phyloP scores from a whole-genome alignment of 163 green algal species.

The Coccomyxa subellipsoidea region DNA sequence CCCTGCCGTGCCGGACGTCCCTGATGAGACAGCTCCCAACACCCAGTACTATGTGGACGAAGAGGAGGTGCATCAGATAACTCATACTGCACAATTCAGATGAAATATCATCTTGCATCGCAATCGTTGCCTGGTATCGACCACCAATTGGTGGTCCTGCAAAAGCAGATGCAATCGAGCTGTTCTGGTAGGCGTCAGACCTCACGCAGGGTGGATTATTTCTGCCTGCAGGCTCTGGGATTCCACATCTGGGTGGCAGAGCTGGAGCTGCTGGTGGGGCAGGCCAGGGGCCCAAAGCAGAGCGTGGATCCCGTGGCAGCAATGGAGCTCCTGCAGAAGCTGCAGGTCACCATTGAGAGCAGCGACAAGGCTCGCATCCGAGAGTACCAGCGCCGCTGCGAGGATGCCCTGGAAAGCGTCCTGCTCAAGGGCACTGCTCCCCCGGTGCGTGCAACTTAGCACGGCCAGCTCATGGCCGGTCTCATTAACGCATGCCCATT shows the following conservation, averaged over 20 bases:
- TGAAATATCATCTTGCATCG: neutral
- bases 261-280: constrained; percentile 75
- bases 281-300: constrained; percentile 33
- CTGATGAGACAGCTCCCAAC: neutral
- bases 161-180: neutral
- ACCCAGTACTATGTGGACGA: constrained; percentile 55
- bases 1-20: neutral
- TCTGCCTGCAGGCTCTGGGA: constrained; percentile 36
- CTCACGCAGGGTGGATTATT: neutral
- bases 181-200: too few relatives aligned
- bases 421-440: constrained; percentile 63
- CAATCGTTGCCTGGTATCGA: neutral
- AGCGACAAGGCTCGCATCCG: constrained; percentile 46
- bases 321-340: constrained; percentile 77
- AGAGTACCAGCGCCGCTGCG: constrained; percentile 65
- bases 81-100: neutral
- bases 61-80: constrained; percentile 45
- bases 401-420: constrained; percentile 62
- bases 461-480: neutral
- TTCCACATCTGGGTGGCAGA: constrained; percentile 80
- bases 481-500: neutral
- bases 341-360: constrained; percentile 60
- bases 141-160: neutral
- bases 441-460: constrained; percentile 35
- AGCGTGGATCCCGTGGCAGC: constrained; percentile 39